A percentile compares a stretch with the other conserved stretches of the same genome.
Conservation (phyloP, 352 stramenopile species). For the Pythium grandisporangium region DNA sequence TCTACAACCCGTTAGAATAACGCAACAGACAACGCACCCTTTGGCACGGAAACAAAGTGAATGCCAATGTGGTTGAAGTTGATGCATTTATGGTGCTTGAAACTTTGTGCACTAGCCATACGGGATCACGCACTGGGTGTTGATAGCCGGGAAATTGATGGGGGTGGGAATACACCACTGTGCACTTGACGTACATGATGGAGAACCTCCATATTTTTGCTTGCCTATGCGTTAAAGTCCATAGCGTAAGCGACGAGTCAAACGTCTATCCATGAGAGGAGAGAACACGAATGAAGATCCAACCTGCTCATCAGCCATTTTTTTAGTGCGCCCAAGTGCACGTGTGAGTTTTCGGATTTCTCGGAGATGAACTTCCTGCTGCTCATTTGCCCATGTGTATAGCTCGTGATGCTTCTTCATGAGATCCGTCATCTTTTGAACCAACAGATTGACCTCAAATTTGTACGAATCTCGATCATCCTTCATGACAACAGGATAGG, state of each 20-base stretch:
- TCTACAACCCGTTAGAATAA: constrained; percentile 85
- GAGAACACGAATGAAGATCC: constrained; percentile 1
- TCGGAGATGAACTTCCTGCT: constrained; percentile 65
- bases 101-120: too few species aligned
- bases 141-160: too few species aligned
- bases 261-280: not conserved
- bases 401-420: constrained; percentile 71
- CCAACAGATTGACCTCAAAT: constrained; percentile 54
- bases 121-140: too few species aligned
- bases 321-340: constrained; percentile 44
- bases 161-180: constrained; percentile 18
- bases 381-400: constrained; percentile 55
- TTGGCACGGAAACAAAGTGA: too few species aligned
- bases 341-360: constrained; percentile 81
- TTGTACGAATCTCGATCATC: constrained; percentile 75
- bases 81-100: too few species aligned
- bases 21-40: too few species aligned
- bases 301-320: constrained; percentile 51
- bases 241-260: too few species aligned
- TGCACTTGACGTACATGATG: constrained; percentile 28
- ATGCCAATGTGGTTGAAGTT: too few species aligned
- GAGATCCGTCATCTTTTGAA: constrained; percentile 53
- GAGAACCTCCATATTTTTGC: constrained; percentile 18
- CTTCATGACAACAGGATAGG: too few species aligned
- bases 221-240: too few species aligned